A percentile compares a stretch with the other conserved stretches of the same genome.
Conservation (phyloP, 805 yeast genomes). For the Saturnispora galanensis region DNA sequence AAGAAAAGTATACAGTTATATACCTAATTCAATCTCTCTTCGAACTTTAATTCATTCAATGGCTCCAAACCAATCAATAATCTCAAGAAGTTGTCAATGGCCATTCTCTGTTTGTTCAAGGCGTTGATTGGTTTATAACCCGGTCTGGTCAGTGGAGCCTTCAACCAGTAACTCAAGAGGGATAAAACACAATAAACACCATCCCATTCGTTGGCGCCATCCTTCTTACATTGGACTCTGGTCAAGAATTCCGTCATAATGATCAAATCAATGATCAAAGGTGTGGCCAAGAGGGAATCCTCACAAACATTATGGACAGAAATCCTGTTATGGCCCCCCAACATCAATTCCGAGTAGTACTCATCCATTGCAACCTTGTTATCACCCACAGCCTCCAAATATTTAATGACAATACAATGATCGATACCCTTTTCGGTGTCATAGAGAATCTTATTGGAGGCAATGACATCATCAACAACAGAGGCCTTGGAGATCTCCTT, state of each 20-base stretch:
- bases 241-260: slow-evolving; percentile 85
- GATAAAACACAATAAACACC: slow-evolving; percentile 77
- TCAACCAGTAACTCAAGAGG: slow-evolving; percentile 88
- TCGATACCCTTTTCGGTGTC: slow-evolving; percentile 79
- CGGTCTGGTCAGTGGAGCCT: slow-evolving; percentile 89
- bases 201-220: slow-evolving; percentile 40
- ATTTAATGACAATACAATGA: slow-evolving; percentile 92
- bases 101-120: slow-evolving; percentile 87
- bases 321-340: slow-evolving; percentile 94
- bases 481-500: slow-evolving; percentile 91
- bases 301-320: slow-evolving; percentile 94
- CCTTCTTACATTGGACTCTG: slow-evolving; percentile 69
- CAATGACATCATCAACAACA: slow-evolving; percentile 91
- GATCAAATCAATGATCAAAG: slow-evolving; percentile 83
- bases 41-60: slow-evolving; percentile 85
- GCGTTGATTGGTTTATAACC: slow-evolving; percentile 90
- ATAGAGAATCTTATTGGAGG: slow-evolving; percentile 75
- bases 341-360: slow-evolving; percentile 92
- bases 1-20: not conserved
- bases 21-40: slow-evolving; percentile 61
- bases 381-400: slow-evolving; percentile 90
- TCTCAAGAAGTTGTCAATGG: slow-evolving; percentile 83
- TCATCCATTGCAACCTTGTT: slow-evolving; percentile 98
- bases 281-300: slow-evolving; percentile 90
- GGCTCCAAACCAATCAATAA: slow-evolving; percentile 85